Evolutionary conservation across 768 basidiomycete genomes (phyloP).

Genomic region (Leccinum boreale): DNA sequence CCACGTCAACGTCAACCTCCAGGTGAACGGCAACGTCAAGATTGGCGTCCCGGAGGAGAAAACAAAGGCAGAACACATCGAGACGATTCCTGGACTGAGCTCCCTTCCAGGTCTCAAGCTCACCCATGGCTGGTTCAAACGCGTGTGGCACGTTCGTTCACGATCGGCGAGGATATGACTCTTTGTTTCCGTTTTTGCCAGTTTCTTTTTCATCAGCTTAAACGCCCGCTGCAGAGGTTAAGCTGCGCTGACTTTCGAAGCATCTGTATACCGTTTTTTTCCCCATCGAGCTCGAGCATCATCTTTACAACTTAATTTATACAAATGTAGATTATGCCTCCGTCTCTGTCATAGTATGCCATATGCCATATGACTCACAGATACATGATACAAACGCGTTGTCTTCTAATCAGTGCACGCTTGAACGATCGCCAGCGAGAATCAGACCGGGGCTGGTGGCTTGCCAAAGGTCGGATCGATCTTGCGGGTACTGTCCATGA

Average conservation of each 20-base stretch:
- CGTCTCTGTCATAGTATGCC: neutral
- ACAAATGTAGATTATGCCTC: neutral
- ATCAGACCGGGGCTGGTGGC: constrained; percentile 11
- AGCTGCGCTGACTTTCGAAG: constrained; percentile 14
- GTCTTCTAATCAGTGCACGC: neutral
- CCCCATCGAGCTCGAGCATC: neutral
- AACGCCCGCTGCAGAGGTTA: neutral
- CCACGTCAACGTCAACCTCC: neutral
- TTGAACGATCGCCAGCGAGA: neutral
- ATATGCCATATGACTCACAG: neutral
- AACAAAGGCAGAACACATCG: constrained; percentile 18
- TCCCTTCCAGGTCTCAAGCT: constrained; percentile 23
- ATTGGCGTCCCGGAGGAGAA: constrained; percentile 1
- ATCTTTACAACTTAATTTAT: constrained; percentile 6
- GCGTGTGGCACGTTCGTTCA: constrained; percentile 32
- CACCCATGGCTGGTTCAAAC: constrained; percentile 31
- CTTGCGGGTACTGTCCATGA: constrained; percentile 79
- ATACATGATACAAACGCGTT: constrained; percentile 5
- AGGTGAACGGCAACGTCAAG: neutral
- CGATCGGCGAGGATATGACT: constrained; percentile 20
- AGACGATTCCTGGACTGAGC: constrained; percentile 19
- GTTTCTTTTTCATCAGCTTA: neutral
- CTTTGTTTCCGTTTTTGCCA: neutral
- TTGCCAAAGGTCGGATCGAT: constrained; percentile 61
- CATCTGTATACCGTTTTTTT: neutral